Conservation (phyloP, 1,284 basidiomycete species). For the Pseudozyma thailandica region DNA sequence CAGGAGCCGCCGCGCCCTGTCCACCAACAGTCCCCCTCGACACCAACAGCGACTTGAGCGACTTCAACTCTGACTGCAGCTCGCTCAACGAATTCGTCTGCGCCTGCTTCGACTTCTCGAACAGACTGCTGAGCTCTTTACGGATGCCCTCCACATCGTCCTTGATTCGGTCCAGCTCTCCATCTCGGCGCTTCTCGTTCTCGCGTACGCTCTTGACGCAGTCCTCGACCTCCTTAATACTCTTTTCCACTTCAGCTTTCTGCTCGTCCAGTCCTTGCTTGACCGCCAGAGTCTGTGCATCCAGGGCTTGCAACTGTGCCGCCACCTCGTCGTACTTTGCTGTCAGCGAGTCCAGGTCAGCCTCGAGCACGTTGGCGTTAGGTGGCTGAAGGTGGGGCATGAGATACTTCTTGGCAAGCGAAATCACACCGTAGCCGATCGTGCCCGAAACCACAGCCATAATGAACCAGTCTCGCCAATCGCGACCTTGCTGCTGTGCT, state of each 20-base stretch:
- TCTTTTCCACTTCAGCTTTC: slow-evolving; percentile 79
- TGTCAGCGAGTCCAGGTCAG: slow-evolving; percentile 83
- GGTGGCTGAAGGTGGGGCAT: slow-evolving; percentile 92
- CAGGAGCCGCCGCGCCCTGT: slow-evolving; percentile 9
- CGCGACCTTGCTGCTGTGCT: slow-evolving; percentile 51
- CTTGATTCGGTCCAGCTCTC: slow-evolving; percentile 87
- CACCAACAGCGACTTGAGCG: slow-evolving; percentile 89
- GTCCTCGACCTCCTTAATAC: slow-evolving; percentile 81
- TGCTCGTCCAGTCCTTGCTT: slow-evolving; percentile 83
- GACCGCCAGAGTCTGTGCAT: slow-evolving; percentile 79
- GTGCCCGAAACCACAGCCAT: slow-evolving; percentile 91
- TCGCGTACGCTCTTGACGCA: slow-evolving; percentile 81
- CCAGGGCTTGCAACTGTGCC: slow-evolving; percentile 76
- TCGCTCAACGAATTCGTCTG: slow-evolving; percentile 76
- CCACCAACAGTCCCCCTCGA: slow-evolving; percentile 76
- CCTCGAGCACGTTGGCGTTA: slow-evolving; percentile 85
- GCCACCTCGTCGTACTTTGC: slow-evolving; percentile 95
- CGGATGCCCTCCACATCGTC: slow-evolving; percentile 74
- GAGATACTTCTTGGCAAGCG: slow-evolving; percentile 91
- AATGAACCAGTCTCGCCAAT: slow-evolving; percentile 72
- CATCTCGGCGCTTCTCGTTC: slow-evolving; percentile 80
- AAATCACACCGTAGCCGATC: slow-evolving; percentile 85
- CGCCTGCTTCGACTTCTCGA: slow-evolving; percentile 87
- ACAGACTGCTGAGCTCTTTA: slow-evolving; percentile 93
- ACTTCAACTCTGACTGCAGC: slow-evolving; percentile 92